phyloP scores from a whole-genome alignment of 305 asterid genomes.

The Solanum chacoense region DNA sequence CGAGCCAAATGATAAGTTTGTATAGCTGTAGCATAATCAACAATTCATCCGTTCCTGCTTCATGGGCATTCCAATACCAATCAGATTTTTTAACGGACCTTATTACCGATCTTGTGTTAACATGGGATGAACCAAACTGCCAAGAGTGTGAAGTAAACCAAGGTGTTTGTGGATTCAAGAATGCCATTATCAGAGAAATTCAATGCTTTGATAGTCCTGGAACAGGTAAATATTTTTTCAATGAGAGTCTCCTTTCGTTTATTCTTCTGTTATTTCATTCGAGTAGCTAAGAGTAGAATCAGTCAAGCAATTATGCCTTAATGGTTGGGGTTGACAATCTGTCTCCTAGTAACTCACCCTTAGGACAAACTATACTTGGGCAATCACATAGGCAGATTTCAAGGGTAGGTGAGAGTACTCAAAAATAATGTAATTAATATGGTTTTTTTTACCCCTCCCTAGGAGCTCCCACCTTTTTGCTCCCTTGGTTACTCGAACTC shows the following conservation, averaged over 20 bases:
- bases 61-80: conserved; percentile 14
- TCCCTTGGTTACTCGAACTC: neutral
- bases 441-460: neutral
- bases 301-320: neutral
- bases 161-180: conserved; percentile 17
- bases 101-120: conserved; percentile 19
- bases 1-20: conserved; percentile 20
- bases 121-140: conserved; percentile 51
- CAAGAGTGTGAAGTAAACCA: conserved; percentile 28
- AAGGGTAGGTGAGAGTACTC: neutral
- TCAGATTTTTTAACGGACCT: conserved; percentile 22
- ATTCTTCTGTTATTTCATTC: neutral
- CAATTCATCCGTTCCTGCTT: conserved; percentile 28
- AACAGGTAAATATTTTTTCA: conserved; percentile 24
- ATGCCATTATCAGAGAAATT: conserved; percentile 2
- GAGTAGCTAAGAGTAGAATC: neutral
- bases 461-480: too few species aligned
- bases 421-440: neutral
- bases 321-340: neutral
- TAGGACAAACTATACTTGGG: neutral
- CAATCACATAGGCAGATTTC: neutral
- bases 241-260: neutral
- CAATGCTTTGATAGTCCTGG: conserved; percentile 15
- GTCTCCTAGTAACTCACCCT: neutral
- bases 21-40: conserved; percentile 22